phyloP scores from a whole-genome alignment of 1,284 basidiomycete genomes.

The Athelia sp. region DNA sequence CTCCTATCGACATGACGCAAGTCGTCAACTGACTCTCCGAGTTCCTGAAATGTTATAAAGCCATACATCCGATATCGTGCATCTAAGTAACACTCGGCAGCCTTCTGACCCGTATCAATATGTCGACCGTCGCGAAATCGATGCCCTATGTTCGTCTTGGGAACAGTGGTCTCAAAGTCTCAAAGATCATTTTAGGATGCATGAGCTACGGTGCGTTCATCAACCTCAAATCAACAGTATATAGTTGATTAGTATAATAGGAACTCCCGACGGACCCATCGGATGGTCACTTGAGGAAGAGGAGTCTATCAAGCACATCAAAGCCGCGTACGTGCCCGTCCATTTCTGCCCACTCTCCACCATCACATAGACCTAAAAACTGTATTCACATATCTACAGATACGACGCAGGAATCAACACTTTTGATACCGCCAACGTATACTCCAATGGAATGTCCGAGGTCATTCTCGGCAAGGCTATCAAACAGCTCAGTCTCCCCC shows the following conservation, averaged over 20 bases:
- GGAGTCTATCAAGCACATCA: conserved; percentile 55
- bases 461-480: conserved; percentile 76
- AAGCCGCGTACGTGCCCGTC: conserved; percentile 35
- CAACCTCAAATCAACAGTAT: background rate
- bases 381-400: conserved; percentile 20
- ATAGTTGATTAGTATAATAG: too few relatives aligned
- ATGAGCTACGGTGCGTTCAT: background rate
- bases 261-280: too few relatives aligned
- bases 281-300: conserved; percentile 55
- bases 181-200: background rate
- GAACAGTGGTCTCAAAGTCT: background rate
- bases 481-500: conserved; percentile 63
- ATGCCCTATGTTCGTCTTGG: conserved; percentile 9
- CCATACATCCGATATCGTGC: too few relatives aligned
- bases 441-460: conserved; percentile 71
- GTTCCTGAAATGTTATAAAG: too few relatives aligned
- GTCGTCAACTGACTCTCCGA: too few relatives aligned
- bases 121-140: too few relatives aligned
- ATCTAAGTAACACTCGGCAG: too few relatives aligned
- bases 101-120: too few relatives aligned
- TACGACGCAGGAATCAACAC: conserved; percentile 62
- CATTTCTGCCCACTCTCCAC: background rate
- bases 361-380: too few relatives aligned
- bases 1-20: too few relatives aligned
- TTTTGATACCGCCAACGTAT: conserved; percentile 66